Base-by-base conservation (phyloP, 2,329 filamentous ascomycete genomes). In the Coniella lustricola region DNA sequence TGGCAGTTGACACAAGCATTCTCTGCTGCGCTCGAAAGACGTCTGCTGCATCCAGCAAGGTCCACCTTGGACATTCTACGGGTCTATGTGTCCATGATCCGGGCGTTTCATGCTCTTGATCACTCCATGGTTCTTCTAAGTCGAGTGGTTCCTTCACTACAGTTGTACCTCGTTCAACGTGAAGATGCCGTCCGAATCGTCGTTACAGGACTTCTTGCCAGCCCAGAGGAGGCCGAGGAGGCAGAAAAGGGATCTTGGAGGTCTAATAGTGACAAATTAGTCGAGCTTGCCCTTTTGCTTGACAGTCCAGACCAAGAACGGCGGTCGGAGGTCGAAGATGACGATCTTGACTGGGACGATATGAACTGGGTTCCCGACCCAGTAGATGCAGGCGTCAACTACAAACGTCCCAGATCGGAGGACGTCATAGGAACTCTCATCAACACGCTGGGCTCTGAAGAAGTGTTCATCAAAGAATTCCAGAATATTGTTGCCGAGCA, bases 331-430 rank as follows among this genome's bases (percentile, higher is more conserved):
- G 67, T 72, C 8, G 77, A 82, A 21, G 80, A 82, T 53, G 82
- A 85, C 49, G 87, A 88, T 45, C 74, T 93, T 14, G 87, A 94
- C 64, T 97, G 87, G 85, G 79, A 89, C 60, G 90, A 98, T 64
- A 87, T 95, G 83, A 79, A 82, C 8, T 98, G 93, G 93, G 75
- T 89, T 32, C 93, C 93, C 1, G 87, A 95, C 59, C 93, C 93
- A 0, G 83, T 94, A 34, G 93, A 98, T 62, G 93, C 93, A 1
- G 90, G 89, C 9, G 85, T 89, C 41, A 88, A 96, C 62, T 96
- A 95, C 70, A 89, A 87, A 60, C 85, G 90, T 50, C 87, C 88
- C 10, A 94, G 87, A 63, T 87, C 82, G 37, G 87, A 90, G 55
- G 93, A 98, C 64, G 64, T 97, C 12, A 89, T 97, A 49, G 90